These are phyloP conservation scores for Haplosporangium sp. DNA, from an alignment of 371 early-diverging fungal genomes.

Conservation along the genomic window DNA sequence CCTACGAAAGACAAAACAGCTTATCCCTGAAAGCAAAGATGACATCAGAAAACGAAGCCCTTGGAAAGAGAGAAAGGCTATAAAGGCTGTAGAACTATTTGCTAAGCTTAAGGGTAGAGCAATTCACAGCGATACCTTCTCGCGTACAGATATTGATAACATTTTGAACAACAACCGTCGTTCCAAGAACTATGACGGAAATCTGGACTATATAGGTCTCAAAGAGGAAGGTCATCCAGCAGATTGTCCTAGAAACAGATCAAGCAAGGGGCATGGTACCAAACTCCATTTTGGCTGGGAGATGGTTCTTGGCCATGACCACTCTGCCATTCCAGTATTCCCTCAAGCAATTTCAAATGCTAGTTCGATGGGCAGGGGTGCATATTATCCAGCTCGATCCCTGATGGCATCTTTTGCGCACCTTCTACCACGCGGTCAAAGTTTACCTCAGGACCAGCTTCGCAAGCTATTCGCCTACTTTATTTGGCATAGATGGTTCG, in stretches of 20 bases:
- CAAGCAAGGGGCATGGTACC: constrained; percentile 1
- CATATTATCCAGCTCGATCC: constrained; percentile 33
- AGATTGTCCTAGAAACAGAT: neutral
- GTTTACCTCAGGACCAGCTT: constrained; percentile 15
- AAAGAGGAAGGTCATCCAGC: constrained; percentile 27
- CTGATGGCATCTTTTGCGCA: constrained; percentile 28
- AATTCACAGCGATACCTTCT: neutral
- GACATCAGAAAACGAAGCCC: neutral
- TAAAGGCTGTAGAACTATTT: constrained; percentile 1
- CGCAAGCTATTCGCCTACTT: constrained; percentile 38
- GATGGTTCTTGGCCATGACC: constrained; percentile 20
- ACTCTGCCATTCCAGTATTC: constrained; percentile 1
- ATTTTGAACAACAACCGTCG: constrained; percentile 31
- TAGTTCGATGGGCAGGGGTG: neutral
- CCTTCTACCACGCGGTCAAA: constrained; percentile 16
- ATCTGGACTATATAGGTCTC: constrained; percentile 28
- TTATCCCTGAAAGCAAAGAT: neutral
- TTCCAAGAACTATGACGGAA: constrained; percentile 17
- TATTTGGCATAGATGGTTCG: constrained; percentile 42
- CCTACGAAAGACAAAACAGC: neutral
- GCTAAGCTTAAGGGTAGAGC: neutral
- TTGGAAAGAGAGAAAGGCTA: neutral
- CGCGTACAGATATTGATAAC: constrained; percentile 5
- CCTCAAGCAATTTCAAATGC: neutral
- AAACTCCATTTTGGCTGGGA: constrained; percentile 42